Evolutionary conservation across 2,329 filamentous ascomycete genomes (phyloP).

Genomic region (Claviceps pusilla): DNA sequence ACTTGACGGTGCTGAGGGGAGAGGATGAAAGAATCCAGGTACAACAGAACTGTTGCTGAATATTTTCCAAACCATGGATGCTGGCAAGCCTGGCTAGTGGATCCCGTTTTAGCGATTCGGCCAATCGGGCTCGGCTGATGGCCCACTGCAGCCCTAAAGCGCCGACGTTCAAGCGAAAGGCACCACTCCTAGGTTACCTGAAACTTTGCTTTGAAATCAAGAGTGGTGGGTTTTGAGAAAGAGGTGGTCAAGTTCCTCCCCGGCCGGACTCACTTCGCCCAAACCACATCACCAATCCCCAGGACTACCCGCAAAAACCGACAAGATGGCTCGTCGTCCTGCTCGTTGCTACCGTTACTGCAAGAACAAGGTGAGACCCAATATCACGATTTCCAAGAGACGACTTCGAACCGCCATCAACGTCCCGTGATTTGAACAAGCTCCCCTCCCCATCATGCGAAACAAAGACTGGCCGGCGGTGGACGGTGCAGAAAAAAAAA

Average conservation of each 20-base stretch:
- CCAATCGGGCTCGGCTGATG: background rate
- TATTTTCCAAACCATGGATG: background rate
- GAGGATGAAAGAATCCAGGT: background rate
- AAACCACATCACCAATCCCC: slow-evolving; percentile 20
- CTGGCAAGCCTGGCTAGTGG: background rate
- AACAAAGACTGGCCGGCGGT: background rate
- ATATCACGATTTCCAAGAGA: slow-evolving; percentile 5
- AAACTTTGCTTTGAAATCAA: slow-evolving; percentile 44
- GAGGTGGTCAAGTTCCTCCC: slow-evolving; percentile 15
- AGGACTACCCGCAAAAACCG: slow-evolving; percentile 34
- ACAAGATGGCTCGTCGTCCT: slow-evolving; percentile 98
- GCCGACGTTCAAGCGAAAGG: slow-evolving; percentile 22
- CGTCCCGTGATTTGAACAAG: background rate
- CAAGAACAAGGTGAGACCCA: slow-evolving; percentile 92
- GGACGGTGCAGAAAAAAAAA: background rate
- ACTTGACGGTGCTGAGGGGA: slow-evolving; percentile 10
- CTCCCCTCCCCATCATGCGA: background rate
- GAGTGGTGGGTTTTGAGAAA: slow-evolving; percentile 17
- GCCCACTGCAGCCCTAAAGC: slow-evolving; percentile 23
- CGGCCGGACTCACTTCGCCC: slow-evolving; percentile 16
- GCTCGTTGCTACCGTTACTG: slow-evolving; percentile 99
- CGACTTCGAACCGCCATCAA: background rate
- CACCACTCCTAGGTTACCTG: slow-evolving; percentile 17
- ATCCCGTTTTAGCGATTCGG: background rate
- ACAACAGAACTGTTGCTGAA: background rate